Percentiles rank a stretch among this genome's conserved stretches.
phyloP scores from a whole-genome alignment of 164 flowering plant genomes.

The Amborella trichopoda region DNA sequence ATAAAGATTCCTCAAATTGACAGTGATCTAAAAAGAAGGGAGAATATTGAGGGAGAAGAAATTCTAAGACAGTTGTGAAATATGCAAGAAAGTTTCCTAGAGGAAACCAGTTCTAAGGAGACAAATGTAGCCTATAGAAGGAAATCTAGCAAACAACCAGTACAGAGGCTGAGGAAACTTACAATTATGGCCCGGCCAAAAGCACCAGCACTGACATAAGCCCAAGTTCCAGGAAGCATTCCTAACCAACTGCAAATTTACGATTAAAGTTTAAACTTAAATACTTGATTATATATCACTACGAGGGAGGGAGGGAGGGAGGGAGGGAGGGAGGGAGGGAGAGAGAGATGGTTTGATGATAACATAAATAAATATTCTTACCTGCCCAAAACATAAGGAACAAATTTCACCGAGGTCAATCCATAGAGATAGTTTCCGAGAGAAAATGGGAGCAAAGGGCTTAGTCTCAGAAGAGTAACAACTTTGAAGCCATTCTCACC shows the following conservation, averaged over 20 bases:
- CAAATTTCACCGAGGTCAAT: constrained; percentile 83
- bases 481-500: constrained; percentile 96
- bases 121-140: too few species aligned
- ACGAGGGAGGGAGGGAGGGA: background rate
- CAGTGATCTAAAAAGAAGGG: too few species aligned
- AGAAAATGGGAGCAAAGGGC: constrained; percentile 96
- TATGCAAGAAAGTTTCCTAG: too few species aligned
- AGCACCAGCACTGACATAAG: constrained; percentile 98
- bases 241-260: constrained; percentile 99
- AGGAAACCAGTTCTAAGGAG: too few species aligned
- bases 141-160: background rate
- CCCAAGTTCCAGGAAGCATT: constrained; percentile 99
- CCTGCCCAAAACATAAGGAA: constrained; percentile 98
- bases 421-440: constrained; percentile 95
- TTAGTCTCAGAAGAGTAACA: constrained; percentile 90
- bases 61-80: too few species aligned
- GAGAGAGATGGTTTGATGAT: background rate
- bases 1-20: too few species aligned
- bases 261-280: too few species aligned
- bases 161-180: constrained; percentile 22
- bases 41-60: too few species aligned
- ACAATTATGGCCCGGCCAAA: constrained; percentile 96
- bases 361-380: constrained; percentile 18
- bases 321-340: background rate
- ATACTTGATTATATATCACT: too few species aligned